Conservation (phyloP, 495 filamentous ascomycete species). For the Trichocladium uniseriatum region DNA sequence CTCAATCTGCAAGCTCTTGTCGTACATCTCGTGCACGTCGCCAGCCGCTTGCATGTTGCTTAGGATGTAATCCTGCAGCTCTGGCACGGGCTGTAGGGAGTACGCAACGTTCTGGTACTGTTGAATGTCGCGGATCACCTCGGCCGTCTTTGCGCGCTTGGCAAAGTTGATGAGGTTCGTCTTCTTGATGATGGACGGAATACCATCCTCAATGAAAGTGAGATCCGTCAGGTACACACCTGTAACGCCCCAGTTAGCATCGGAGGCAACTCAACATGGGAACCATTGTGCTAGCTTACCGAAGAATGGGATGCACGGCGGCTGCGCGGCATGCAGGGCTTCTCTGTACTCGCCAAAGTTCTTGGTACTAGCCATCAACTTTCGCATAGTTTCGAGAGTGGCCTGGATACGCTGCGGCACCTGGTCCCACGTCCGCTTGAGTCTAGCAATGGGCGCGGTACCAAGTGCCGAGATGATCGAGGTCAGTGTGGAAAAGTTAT, state of each 20-base stretch:
- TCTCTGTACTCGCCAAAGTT: conserved; percentile 97
- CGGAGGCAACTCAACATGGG: too few species aligned
- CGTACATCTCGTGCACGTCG: conserved; percentile 97
- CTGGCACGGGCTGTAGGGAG: conserved; percentile 73
- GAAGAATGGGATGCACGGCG: conserved; percentile 97
- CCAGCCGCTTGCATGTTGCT: conserved; percentile 87
- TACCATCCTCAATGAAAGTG: conserved; percentile 98
- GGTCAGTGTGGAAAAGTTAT: conserved; percentile 97
- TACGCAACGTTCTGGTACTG: conserved; percentile 97
- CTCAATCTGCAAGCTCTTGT: conserved; percentile 84
- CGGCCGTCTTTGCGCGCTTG: conserved; percentile 94
- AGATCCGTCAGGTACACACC: conserved; percentile 96
- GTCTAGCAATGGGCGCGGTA: conserved; percentile 86
- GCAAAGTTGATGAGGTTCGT: conserved; percentile 96
- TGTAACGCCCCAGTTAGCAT: conserved; percentile 34
- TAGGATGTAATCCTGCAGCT: conserved; percentile 94
- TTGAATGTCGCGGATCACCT: conserved; percentile 96
- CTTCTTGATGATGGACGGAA: conserved; percentile 88
- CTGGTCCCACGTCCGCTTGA: conserved; percentile 90
- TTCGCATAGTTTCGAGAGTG: conserved; percentile 80
- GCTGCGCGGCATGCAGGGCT: conserved; percentile 80
- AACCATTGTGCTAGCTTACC: conserved; percentile 63
- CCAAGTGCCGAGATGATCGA: conserved; percentile 94
- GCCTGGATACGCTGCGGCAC: conserved; percentile 74
- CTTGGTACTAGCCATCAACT: conserved; percentile 93